Evolutionary conservation across 2,329 filamentous ascomycete genomes (phyloP).

Genomic region (Elsinoe australis): DNA sequence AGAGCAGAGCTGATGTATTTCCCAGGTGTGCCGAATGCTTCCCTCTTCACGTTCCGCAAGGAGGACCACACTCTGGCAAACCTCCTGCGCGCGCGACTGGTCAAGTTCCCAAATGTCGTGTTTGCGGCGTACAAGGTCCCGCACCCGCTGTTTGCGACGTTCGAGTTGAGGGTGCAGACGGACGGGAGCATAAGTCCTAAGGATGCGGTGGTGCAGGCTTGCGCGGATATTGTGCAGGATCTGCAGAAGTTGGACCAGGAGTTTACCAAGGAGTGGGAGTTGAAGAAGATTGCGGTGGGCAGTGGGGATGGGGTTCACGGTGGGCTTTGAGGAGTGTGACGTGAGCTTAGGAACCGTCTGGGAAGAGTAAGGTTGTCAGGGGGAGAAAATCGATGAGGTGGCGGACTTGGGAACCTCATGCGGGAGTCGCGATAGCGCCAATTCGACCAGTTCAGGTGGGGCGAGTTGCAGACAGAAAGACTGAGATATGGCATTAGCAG

Average conservation of each 20-base stretch:
- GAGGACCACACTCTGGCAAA: constrained; percentile 96
- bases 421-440: too few species aligned
- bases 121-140: constrained; percentile 84
- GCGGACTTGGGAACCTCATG: too few species aligned
- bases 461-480: too few species aligned
- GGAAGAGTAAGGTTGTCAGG: too few species aligned
- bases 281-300: constrained; percentile 64
- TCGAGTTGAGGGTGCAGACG: constrained; percentile 79
- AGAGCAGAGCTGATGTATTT: neutral
- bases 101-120: constrained; percentile 72
- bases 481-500: too few species aligned
- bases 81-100: constrained; percentile 75
- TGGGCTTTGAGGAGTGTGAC: neutral
- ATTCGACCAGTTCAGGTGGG: too few species aligned
- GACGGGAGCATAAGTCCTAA: constrained; percentile 84
- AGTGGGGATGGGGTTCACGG: neutral
- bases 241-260: constrained; percentile 73
- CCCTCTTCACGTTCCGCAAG: constrained; percentile 90
- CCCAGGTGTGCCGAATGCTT: constrained; percentile 82
- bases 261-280: constrained; percentile 86
- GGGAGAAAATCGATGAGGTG: too few species aligned
- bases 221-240: constrained; percentile 73
- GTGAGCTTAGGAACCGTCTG: neutral
- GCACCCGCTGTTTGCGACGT: constrained; percentile 39
- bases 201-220: constrained; percentile 73